phyloP scores from a whole-genome alignment of 2,329 filamentous ascomycete species.

The Cladophialophora psammophila region DNA sequence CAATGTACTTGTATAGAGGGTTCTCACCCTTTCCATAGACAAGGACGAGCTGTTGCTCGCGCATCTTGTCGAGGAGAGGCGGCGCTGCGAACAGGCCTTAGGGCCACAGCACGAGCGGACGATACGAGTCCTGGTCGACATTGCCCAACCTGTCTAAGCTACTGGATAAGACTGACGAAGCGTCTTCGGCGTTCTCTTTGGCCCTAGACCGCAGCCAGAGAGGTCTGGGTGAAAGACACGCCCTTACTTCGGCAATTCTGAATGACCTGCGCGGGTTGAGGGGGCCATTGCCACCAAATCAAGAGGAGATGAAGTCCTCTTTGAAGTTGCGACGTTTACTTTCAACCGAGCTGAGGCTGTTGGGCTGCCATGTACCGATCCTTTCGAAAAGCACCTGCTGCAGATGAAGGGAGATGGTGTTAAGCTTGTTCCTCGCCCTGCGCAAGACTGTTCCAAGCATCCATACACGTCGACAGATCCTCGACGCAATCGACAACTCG shows the following conservation, averaged over 20 bases:
- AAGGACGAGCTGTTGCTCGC: slow-evolving; percentile 8
- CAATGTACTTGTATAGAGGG: no score
- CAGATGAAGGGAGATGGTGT: slow-evolving; percentile 10
- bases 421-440: slow-evolving; percentile 7
- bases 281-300: neutral
- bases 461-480: slow-evolving; percentile 4
- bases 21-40: no score
- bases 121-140: slow-evolving; percentile 6
- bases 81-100: slow-evolving; percentile 5
- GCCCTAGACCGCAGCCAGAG: slow-evolving; percentile 5
- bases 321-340: slow-evolving; percentile 1
- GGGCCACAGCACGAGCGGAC: slow-evolving; percentile 5
- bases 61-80: slow-evolving; percentile 7
- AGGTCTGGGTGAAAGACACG: neutral
- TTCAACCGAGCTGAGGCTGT: slow-evolving; percentile 5
- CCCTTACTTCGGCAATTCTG: slow-evolving; percentile 1
- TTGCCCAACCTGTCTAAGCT: neutral
- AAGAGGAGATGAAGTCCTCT: slow-evolving; percentile 6
- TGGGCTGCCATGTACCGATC: slow-evolving; percentile 4
- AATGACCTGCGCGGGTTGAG: neutral
- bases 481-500: slow-evolving; percentile 6
- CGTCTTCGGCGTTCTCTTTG: neutral
- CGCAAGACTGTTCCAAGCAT: slow-evolving; percentile 8
- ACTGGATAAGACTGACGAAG: neutral
- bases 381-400: slow-evolving; percentile 10